Base-by-base conservation (phyloP, 2,329 filamentous ascomycete species). In the Teratosphaeria destructans region DNA sequence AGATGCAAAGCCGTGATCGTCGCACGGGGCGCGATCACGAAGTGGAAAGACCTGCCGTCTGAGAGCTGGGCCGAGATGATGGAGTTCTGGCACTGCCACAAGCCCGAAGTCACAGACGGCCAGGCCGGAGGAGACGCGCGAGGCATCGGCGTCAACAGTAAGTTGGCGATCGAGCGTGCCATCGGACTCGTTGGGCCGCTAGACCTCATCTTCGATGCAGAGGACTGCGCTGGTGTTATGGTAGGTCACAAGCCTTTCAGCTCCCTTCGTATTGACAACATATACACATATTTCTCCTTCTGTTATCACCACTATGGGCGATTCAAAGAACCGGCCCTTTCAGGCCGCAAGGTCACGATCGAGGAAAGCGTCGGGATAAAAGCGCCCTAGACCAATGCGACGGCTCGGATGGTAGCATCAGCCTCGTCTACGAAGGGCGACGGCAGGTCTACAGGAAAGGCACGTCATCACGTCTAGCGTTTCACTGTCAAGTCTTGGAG, bases 1-100 rank as follows among this genome's bases (percentile, higher is more conserved):
- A 54, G 56, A 2, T 74, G 72, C 59, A 53, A 61, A 12, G 56
- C 63, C 19, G 59, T 67, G 7, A 19, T 75, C 3, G 59, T 73
- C 14, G 37, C 52, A 12, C 62, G 60, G 23, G 63, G 66, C 43
- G 57, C 76, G 84, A 58, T 76, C 7, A 75, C 73, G 47, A 73
- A 76, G 43, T 99, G 94, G 93, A 96, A 93, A 74, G 91, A 99
- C 70, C 77, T 99, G 19, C 94, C 94, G 0, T 96, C 91, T 70
- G 91, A 95, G 67, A 93, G 96, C 69, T 99, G 94, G 94, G 95
- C 94, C 0, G 94, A 99, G 76, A 95, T 99, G 92, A 99, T 99
- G 94, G 95, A 99, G 73, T 95, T 99, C 67, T 99, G 94, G 94
- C 95, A 99, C 74, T 99, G 94, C 70, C 94, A 99, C 74, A 97